These are phyloP conservation scores for Chlamydomonas sp. DNA, from an alignment of 139 green algal genomes.

Conservation along the genomic window DNA sequence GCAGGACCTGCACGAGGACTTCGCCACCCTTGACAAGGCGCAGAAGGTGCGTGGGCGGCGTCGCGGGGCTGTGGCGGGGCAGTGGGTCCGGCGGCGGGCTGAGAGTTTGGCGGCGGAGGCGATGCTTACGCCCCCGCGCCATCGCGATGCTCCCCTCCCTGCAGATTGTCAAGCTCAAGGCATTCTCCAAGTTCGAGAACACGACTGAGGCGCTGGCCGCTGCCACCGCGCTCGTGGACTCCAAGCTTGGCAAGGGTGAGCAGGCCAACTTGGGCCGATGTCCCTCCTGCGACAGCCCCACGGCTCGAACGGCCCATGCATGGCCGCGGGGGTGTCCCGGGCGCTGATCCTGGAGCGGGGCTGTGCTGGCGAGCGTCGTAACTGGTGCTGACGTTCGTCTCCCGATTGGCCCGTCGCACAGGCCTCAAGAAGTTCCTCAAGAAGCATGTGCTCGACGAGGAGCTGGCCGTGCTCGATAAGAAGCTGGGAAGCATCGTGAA, in stretches of 20 bases:
- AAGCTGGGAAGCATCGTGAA: slow-evolving; percentile 97
- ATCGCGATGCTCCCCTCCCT: no score
- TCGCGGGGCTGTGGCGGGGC: no score
- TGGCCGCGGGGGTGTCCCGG: no score
- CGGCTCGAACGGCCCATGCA: no score
- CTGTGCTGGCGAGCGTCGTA: no score
- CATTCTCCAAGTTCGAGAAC: slow-evolving; percentile 96
- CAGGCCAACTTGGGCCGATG: no score
- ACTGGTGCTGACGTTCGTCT: no score
- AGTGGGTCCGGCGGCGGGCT: no score
- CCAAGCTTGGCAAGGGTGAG: slow-evolving; percentile 90
- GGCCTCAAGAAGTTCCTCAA: slow-evolving; percentile 98
- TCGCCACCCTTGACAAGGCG: slow-evolving; percentile 72
- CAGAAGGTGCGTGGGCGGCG: slow-evolving; percentile 75
- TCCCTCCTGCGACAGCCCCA: no score
- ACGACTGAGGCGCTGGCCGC: slow-evolving; percentile 92
- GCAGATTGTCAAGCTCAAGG: slow-evolving; percentile 94
- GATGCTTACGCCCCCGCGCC: no score
- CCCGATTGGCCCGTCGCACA: slow-evolving; percentile 34
- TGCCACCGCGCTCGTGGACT: slow-evolving; percentile 86
- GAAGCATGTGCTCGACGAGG: slow-evolving; percentile 83
- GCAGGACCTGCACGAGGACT: slow-evolving; percentile 80
- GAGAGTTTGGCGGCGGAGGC: no score
- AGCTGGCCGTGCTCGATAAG: slow-evolving; percentile 86
- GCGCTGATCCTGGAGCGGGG: no score